phyloP scores from a whole-genome alignment of 148 eudicot genomes.

The Nepenthes gracilis region DNA sequence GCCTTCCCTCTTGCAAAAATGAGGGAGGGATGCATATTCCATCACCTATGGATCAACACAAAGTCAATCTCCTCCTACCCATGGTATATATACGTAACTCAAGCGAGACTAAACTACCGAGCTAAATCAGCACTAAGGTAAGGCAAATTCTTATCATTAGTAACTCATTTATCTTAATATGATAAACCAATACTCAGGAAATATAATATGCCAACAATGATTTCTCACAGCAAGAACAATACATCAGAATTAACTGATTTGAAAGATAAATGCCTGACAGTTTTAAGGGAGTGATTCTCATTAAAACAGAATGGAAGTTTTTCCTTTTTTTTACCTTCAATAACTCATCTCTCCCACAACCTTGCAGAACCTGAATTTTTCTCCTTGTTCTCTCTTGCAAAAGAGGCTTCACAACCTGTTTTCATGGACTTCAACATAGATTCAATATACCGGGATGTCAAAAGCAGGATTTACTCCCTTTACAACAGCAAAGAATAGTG shows the following conservation, averaged over 20 bases:
- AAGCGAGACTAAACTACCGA: too few species aligned
- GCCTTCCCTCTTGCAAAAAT: constrained; percentile 87
- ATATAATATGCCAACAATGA: too few species aligned
- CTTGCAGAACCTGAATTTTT: constrained; percentile 85
- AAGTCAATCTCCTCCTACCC: too few species aligned
- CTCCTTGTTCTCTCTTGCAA: constrained; percentile 92
- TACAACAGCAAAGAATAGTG: constrained; percentile 2
- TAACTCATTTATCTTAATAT: too few species aligned
- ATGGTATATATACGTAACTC: too few species aligned
- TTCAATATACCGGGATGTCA: not conserved
- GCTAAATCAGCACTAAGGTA: too few species aligned
- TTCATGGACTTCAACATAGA: not conserved
- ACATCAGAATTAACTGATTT: too few species aligned
- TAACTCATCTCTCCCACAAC: constrained; percentile 80
- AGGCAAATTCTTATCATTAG: too few species aligned
- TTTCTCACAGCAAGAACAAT: too few species aligned
- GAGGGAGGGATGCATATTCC: constrained; percentile 91
- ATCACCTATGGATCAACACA: constrained; percentile 41
- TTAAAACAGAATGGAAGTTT: not conserved
- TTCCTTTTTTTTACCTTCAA: constrained; percentile 44
- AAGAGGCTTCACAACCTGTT: constrained; percentile 96
- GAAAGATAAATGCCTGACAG: too few species aligned
- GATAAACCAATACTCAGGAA: too few species aligned
- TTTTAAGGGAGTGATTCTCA: too few species aligned
- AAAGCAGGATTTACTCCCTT: not conserved